Evolutionary conservation across 768 basidiomycete genomes (phyloP), one percentile per base, ranked within the genome.

Genomic region (Rickenella mellea): DNA sequence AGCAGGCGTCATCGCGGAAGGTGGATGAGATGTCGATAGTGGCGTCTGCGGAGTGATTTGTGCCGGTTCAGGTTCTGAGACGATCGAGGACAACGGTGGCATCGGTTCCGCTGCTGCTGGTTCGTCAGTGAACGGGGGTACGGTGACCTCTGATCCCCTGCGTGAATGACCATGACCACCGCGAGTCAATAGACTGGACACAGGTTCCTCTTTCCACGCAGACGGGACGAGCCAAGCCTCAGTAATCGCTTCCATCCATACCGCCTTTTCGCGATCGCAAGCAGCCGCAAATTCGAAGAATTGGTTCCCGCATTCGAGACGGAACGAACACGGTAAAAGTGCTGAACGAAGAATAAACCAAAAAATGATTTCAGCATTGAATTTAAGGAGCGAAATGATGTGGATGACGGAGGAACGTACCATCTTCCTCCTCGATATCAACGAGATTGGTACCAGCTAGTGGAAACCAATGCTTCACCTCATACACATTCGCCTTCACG

Each of bases 401-500:
- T 20, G 39, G 39, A 32, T 31, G 39, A 28, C 12, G 21, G 19
- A 41, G n/a, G 22, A 27, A 71, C 83, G 49, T 52, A 94, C 91
- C 81, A 58, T 87, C 81, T 42, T 80, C 78, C 21, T 79, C 76
- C 27, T 71, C 73, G 14, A 78, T 68, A 44, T 87, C 85, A 11
- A 71, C 62, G 28, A 93, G 50, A 40, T 85, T 78, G 50, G 88
- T 86, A 15, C 76, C 75, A 33, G 71, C 69, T 17, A 96, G 63
- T 29, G 78, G 74, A 53, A 98, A 83, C 85, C 91, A 98, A 56
- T 94, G 84, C 46, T 71, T 76, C 14, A 90, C 80, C 53, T 93
- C 89, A 54, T 96, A 99, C 26, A 67, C 68, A 57, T 71, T 86
- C 50, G 67, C 67, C 63, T 88, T 91, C 50, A 73, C 67, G 29